Evolutionary conservation across 768 basidiomycete species (phyloP), one percentile per base, ranked within the genome.

Genomic region (Boletus subparvulus): DNA sequence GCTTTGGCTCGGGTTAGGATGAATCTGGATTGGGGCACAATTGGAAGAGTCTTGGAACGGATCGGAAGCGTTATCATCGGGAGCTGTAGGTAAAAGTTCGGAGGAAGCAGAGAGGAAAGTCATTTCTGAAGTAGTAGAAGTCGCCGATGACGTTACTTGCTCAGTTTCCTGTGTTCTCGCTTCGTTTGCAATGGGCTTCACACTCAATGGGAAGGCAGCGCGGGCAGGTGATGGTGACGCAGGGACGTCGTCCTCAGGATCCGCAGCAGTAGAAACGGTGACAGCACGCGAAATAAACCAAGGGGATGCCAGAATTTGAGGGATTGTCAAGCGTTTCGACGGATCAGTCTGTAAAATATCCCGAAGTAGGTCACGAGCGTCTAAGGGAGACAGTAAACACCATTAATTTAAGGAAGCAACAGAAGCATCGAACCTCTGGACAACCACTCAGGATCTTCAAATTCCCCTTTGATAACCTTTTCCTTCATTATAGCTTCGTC

Each of bases 371-470:
- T 90, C 85, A 43, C 92, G 88, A n/a, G 90, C 83, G 67, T 95
- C 96, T 96, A 69, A 35, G 44, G 33, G 51, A 40, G 8, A 56
- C 24, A 45, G 59, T 43, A 63, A 52, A 39, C 63, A 40, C 13
- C 36, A 37, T 44, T 32, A 9, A 19, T 16, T 30, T 28, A 12
- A 50, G 26, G 9, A 32, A 26, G 13, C 16, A 16, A 42, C 6
- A 28, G 9, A 46, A 28, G 67, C 78, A 54, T 71, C 67, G 28
- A 59, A 95, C 95, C 92, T 65, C 80, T 74, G 30, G 92, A 91
- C 17, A 98, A 77, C 94, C 95, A 99, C 55, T 86, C 83, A 8
- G 94, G 94, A 66, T 98, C 91, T 60, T 96, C 92, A 67, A 90
- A 98, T 44, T 88, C 85, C 16, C 89, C 92, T 60, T 84, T 77